phyloP scores from a whole-genome alignment of 345 rosid genomes.

The Carallia brachiata region DNA sequence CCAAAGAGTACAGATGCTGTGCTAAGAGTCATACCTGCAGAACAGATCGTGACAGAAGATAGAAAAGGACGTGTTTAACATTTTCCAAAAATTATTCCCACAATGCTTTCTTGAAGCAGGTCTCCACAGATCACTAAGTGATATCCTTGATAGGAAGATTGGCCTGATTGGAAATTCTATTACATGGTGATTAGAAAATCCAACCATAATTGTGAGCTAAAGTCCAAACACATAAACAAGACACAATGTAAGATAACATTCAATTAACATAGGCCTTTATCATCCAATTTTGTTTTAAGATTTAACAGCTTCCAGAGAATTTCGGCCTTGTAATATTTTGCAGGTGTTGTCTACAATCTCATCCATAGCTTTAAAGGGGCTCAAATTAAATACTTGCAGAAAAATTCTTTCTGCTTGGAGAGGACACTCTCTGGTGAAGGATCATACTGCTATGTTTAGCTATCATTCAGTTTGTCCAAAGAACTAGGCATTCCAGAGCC shows the following conservation, averaged over 20 bases:
- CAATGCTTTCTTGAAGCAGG: conserved; percentile 70
- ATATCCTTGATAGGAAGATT: conserved; percentile 79
- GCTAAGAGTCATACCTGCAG: conserved; percentile 62
- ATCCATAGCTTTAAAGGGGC: too few relatives aligned
- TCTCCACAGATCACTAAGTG: conserved; percentile 88
- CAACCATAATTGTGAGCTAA: conserved; percentile 6
- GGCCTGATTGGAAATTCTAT: conserved; percentile 54
- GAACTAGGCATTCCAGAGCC: background rate
- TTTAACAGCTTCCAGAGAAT: background rate
- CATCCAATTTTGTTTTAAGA: background rate
- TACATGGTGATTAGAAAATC: conserved; percentile 18
- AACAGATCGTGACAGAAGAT: conserved; percentile 76
- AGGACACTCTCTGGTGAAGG: background rate
- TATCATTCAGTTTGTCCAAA: background rate
- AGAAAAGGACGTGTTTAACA: conserved; percentile 70
- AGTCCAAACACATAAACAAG: conserved; percentile 1
- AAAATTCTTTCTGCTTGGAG: background rate
- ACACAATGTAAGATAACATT: background rate
- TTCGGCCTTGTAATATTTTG: background rate
- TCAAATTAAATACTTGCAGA: background rate
- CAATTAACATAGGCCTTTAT: conserved; percentile 5
- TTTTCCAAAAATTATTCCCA: conserved; percentile 73
- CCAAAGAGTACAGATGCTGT: background rate
- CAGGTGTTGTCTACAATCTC: too few relatives aligned
- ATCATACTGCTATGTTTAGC: background rate